Conservation (phyloP, 495 filamentous ascomycete genomes). For the Podospora pseudocomata region DNA sequence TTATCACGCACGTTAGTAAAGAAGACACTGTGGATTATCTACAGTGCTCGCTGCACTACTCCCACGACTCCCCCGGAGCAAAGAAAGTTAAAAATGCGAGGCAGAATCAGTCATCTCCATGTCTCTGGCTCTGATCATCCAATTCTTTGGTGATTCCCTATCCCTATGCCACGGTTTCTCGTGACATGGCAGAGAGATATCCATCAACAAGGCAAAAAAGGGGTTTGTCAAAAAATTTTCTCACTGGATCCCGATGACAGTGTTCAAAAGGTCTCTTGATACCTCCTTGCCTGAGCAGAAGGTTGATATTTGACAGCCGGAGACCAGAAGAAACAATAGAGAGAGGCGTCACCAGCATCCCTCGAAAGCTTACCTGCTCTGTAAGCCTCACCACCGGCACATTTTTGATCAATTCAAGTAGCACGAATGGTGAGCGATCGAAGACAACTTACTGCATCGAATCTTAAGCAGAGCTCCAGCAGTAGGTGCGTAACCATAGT, state of each 20-base stretch:
- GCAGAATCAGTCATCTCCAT: not conserved
- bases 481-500: conserved; percentile 1
- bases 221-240: not conserved
- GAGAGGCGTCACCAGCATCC: not conserved
- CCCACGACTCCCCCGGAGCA: too few species aligned
- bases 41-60: too few species aligned
- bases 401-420: not conserved
- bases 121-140: not conserved
- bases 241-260: not conserved
- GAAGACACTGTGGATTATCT: too few species aligned
- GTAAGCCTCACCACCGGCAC: not conserved
- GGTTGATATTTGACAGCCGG: not conserved
- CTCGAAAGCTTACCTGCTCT: not conserved
- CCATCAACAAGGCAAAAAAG: not conserved
- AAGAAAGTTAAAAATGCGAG: too few species aligned
- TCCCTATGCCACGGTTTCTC: not conserved
- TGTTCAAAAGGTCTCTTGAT: not conserved
- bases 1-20: too few species aligned
- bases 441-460: not conserved
- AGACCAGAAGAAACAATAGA: not conserved
- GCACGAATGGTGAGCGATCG: not conserved
- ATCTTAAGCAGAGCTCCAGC: not conserved
- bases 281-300: not conserved
- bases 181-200: not conserved
- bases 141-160: not conserved